phyloP scores from a whole-genome alignment of 371 early-diverging fungal genomes.

The Zychaea mexicana region DNA sequence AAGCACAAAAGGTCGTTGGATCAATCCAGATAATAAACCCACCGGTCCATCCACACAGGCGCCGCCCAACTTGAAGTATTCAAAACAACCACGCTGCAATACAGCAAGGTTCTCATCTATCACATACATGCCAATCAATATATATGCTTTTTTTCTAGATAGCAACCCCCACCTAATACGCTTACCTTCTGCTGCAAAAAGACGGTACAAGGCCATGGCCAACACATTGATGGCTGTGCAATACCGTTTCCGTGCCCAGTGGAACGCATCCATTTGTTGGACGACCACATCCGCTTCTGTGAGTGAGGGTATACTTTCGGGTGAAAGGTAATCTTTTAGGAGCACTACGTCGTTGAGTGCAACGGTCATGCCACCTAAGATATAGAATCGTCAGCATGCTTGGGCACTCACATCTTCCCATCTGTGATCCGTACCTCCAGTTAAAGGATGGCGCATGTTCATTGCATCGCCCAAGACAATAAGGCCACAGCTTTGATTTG shows the following conservation, averaged over 20 bases:
- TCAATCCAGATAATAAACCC: conserved; percentile 79
- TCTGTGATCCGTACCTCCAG: conserved; percentile 62
- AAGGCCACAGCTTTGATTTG: conserved; percentile 68
- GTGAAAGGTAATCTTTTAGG: conserved; percentile 55
- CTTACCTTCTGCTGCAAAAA: conserved; percentile 73
- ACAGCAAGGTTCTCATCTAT: conserved; percentile 51
- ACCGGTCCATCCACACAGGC: conserved; percentile 80
- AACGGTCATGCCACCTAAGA: conserved; percentile 91
- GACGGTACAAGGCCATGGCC: conserved; percentile 84
- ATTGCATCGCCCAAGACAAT: conserved; percentile 91
- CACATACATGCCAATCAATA: background rate
- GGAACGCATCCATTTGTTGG: conserved; percentile 62
- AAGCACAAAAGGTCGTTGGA: conserved; percentile 67
- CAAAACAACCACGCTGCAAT: conserved; percentile 86
- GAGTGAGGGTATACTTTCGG: conserved; percentile 54
- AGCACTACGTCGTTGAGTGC: conserved; percentile 88
- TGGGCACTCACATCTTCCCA: too few species aligned
- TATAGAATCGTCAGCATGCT: too few species aligned
- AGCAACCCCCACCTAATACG: background rate
- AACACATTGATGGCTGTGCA: conserved; percentile 87
- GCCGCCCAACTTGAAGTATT: conserved; percentile 86
- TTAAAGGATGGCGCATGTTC: conserved; percentile 94
- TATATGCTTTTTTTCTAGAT: background rate
- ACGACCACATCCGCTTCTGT: conserved; percentile 53
- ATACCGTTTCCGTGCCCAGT: conserved; percentile 80